Evolutionary conservation across 2,329 filamentous ascomycete genomes (phyloP).

Genomic region (Aspergillus clavatus): DNA sequence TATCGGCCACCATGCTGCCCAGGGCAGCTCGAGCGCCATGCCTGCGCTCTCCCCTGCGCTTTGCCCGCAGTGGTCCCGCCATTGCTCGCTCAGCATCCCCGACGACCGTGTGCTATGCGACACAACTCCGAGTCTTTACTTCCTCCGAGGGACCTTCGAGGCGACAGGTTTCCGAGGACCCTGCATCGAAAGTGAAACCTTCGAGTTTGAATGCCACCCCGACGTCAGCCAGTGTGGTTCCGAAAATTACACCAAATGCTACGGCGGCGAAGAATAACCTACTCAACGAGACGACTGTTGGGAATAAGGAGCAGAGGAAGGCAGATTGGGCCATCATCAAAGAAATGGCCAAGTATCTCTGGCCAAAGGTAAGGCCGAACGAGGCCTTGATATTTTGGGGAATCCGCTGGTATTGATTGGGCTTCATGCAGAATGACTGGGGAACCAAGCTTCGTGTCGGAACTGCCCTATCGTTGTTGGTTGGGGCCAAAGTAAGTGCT

Average conservation of each 20-base stretch:
- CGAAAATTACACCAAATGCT: constrained; percentile 21
- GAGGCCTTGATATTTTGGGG: background rate
- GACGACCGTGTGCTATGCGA: constrained; percentile 18
- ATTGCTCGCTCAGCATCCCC: constrained; percentile 20
- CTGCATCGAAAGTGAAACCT: constrained; percentile 10
- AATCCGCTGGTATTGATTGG: constrained; percentile 16
- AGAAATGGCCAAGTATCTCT: constrained; percentile 93
- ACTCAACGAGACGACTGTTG: constrained; percentile 59
- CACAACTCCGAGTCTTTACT: constrained; percentile 29
- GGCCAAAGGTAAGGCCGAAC: constrained; percentile 64
- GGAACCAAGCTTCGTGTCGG: constrained; percentile 80
- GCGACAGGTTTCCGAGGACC: constrained; percentile 19
- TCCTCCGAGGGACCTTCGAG: constrained; percentile 17
- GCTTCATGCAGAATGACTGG: constrained; percentile 55
- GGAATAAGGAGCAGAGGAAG: constrained; percentile 82
- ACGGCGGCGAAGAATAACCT: constrained; percentile 51
- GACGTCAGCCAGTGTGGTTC: constrained; percentile 16
- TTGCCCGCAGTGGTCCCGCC: constrained; percentile 21
- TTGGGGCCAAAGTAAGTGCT: constrained; percentile 73
- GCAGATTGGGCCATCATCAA: constrained; percentile 98
- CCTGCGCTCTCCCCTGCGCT: constrained; percentile 28
- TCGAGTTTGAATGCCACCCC: constrained; percentile 11
- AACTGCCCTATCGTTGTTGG: constrained; percentile 73
- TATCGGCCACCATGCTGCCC: constrained; percentile 32
- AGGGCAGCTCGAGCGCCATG: constrained; percentile 34